Percentiles rank a stretch among this genome's conserved stretches.
phyloP scores from a whole-genome alignment of 345 rosid species.

The Iberis pinnata region DNA sequence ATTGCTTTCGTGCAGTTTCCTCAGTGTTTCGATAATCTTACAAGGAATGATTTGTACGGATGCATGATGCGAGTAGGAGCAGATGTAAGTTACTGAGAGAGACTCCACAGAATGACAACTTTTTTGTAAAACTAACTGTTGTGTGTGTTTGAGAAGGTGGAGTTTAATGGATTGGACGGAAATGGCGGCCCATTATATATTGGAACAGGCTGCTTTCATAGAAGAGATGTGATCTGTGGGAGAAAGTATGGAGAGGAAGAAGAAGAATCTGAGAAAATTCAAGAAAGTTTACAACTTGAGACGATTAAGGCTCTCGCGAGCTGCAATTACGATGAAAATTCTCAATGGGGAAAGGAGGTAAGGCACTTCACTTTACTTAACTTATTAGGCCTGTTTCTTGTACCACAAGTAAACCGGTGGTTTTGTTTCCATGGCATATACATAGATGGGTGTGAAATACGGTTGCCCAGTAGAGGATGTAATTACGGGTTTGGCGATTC shows the following conservation, averaged over 20 bases:
- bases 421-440: slow-evolving; percentile 28
- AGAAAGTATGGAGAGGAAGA: slow-evolving; percentile 30
- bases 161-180: slow-evolving; percentile 59
- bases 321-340: slow-evolving; percentile 45
- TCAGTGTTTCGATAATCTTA: slow-evolving; percentile 42
- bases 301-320: slow-evolving; percentile 46
- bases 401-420: not conserved
- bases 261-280: slow-evolving; percentile 5
- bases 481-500: slow-evolving; percentile 67
- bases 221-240: slow-evolving; percentile 64
- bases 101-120: not conserved
- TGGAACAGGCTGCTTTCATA: slow-evolving; percentile 80
- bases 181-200: slow-evolving; percentile 57
- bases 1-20: slow-evolving; percentile 71
- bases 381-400: not conserved
- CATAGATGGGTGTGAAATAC: slow-evolving; percentile 70
- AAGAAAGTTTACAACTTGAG: slow-evolving; percentile 25
- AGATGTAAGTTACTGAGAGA: slow-evolving; percentile 18
- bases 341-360: slow-evolving; percentile 79
- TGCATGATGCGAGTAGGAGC: slow-evolving; percentile 6
- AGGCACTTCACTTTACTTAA: not conserved
- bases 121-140: not conserved
- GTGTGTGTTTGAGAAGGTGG: slow-evolving; percentile 50
- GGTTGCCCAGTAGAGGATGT: slow-evolving; percentile 79
- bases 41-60: slow-evolving; percentile 50